A percentile compares a stretch with the other conserved stretches of the same genome.
Conservation (phyloP, 345 rosid genomes). For the Leavenworthia alabamica region DNA sequence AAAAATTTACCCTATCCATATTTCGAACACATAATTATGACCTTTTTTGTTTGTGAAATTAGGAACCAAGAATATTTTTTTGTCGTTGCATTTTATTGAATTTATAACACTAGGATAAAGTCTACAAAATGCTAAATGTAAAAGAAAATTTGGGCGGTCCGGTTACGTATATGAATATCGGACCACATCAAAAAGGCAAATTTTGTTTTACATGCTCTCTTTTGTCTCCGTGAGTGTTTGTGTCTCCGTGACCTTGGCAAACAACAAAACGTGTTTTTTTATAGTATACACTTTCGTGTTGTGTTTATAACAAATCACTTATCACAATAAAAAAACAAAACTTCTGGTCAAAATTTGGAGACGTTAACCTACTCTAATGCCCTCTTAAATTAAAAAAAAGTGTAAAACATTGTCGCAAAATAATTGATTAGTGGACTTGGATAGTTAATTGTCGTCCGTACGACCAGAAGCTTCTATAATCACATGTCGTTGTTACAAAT, state of each 20-base stretch:
- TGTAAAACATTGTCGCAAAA: conserved; percentile 4
- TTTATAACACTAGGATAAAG: conserved; percentile 5
- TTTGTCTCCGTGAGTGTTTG: background rate
- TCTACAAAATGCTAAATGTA: background rate
- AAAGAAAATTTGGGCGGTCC: conserved; percentile 14
- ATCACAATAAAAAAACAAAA: background rate
- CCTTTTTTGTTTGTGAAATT: background rate
- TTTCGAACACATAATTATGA: background rate
- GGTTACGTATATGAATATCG: conserved; percentile 20
- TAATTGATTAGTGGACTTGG: conserved; percentile 16
- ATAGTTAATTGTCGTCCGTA: conserved; percentile 19
- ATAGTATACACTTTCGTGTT: conserved; percentile 11
- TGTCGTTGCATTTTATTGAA: background rate
- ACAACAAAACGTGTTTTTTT: conserved; percentile 22
- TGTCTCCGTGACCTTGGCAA: conserved; percentile 1
- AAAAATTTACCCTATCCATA: background rate
- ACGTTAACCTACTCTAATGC: conserved; percentile 11
- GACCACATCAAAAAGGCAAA: conserved; percentile 16
- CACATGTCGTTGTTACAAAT: background rate
- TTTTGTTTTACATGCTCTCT: conserved; percentile 29
- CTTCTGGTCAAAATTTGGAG: conserved; percentile 3
- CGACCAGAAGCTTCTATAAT: conserved; percentile 27
- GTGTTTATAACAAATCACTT: conserved; percentile 10
- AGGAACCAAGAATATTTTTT: background rate
- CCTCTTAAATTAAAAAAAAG: background rate